Percentiles rank a stretch among this genome's conserved stretches.
Evolutionary conservation across 805 yeast genomes (phyloP).

Genomic region (Naumovozyma baii): DNA sequence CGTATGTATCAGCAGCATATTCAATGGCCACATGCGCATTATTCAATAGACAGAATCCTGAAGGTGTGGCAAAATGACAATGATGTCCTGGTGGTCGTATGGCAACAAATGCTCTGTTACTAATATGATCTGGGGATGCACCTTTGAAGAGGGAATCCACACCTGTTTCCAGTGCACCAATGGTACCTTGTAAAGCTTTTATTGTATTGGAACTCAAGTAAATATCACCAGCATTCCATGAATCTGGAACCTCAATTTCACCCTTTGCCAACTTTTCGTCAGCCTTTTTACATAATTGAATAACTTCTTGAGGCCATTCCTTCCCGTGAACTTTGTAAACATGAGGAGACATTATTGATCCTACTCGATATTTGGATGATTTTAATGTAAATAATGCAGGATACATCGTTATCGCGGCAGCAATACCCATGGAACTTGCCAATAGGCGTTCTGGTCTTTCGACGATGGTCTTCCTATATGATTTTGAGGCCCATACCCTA

Average conservation of each 20-base stretch:
- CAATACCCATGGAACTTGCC: conserved; percentile 69
- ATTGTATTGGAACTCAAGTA: conserved; percentile 58
- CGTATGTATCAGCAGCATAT: conserved; percentile 54
- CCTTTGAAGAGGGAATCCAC: conserved; percentile 43
- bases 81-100: conserved; percentile 85
- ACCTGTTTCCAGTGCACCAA: conserved; percentile 67
- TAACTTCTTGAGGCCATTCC: conserved; percentile 57
- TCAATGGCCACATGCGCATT: conserved; percentile 76
- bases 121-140: conserved; percentile 28
- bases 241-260: conserved; percentile 64
- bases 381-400: conserved; percentile 48
- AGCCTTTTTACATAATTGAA: conserved; percentile 51
- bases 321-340: conserved; percentile 63
- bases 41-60: conserved; percentile 75
- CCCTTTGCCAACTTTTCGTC: conserved; percentile 42
- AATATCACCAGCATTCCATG: conserved; percentile 79
- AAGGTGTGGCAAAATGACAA: conserved; percentile 72
- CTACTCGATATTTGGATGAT: conserved; percentile 33
- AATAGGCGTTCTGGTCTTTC: conserved; percentile 74
- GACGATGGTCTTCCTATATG: conserved; percentile 57
- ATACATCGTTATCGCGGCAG: conserved; percentile 61
- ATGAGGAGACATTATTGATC: conserved; percentile 46
- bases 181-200: conserved; percentile 64
- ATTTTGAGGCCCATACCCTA: conserved; percentile 65
- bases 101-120: conserved; percentile 49